Percentiles rank a stretch among this genome's conserved stretches.
Conservation (phyloP, 441 rosid species). For the Brassica hybrid region DNA sequence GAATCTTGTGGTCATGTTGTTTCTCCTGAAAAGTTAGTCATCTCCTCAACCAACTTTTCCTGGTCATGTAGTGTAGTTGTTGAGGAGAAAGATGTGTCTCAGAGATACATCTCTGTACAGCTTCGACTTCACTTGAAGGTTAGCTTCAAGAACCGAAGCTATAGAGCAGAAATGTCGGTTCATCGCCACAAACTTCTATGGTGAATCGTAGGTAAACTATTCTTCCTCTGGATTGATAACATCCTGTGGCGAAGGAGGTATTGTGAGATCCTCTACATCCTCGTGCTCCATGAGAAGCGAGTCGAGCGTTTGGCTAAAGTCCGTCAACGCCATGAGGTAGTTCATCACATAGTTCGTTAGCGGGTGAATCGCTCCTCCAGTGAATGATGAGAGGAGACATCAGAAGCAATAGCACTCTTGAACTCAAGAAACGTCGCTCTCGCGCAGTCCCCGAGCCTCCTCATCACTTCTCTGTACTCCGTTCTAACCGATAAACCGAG, state of each 20-base stretch:
- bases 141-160: slow-evolving; percentile 61
- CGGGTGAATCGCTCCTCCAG: slow-evolving; percentile 81
- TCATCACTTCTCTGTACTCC: slow-evolving; percentile 66
- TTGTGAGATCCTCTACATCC: slow-evolving; percentile 40
- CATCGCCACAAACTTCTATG: too few species aligned
- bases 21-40: too few species aligned
- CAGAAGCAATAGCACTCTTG: slow-evolving; percentile 68
- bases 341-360: slow-evolving; percentile 86
- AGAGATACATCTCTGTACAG: slow-evolving; percentile 68
- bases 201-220: too few species aligned
- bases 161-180: too few species aligned
- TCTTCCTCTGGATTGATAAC: too few species aligned
- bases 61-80: slow-evolving; percentile 91
- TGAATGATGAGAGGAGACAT: slow-evolving; percentile 56
- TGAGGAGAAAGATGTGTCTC: slow-evolving; percentile 85
- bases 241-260: not conserved
- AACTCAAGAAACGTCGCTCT: slow-evolving; percentile 74
- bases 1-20: too few species aligned
- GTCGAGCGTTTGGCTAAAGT: slow-evolving; percentile 65
- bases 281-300: slow-evolving; percentile 59
- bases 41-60: slow-evolving; percentile 43
- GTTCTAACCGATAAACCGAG: slow-evolving; percentile 56
- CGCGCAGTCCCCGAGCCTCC: slow-evolving; percentile 69
- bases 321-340: slow-evolving; percentile 68
- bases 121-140: slow-evolving; percentile 70